Evolutionary conservation across 2,329 filamentous ascomycete species (phyloP).

Genomic region (Stachybotrys chartarum): DNA sequence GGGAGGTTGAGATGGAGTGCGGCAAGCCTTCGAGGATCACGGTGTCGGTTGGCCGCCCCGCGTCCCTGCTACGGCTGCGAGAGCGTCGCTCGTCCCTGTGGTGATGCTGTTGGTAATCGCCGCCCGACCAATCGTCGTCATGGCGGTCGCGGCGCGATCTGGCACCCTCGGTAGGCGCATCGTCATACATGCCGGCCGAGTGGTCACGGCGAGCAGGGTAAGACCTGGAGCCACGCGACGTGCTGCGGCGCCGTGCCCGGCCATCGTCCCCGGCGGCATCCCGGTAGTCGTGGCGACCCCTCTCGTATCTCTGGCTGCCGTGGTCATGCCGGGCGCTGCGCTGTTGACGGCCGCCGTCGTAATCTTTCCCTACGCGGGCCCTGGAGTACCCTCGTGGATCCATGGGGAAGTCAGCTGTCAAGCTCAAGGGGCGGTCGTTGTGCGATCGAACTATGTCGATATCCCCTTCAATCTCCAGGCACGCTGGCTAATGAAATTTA

Average conservation of each 20-base stretch:
- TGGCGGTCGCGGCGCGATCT: constrained; percentile 11
- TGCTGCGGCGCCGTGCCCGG: constrained; percentile 12
- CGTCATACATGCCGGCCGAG: constrained; percentile 27
- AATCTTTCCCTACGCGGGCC: constrained; percentile 22
- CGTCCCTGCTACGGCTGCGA: constrained; percentile 26
- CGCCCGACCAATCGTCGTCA: constrained; percentile 11
- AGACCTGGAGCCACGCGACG: constrained; percentile 17
- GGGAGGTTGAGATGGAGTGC: constrained; percentile 38
- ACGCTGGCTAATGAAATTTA: constrained; percentile 22
- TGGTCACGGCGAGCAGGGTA: constrained; percentile 2
- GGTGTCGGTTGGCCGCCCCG: constrained; percentile 38
- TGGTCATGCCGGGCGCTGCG: no score
- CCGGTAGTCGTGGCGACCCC: constrained; percentile 14
- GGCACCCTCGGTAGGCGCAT: constrained; percentile 16
- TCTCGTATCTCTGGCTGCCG: constrained; percentile 4
- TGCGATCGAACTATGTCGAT: background rate
- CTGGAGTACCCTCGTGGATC: constrained; percentile 35
- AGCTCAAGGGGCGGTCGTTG: constrained; percentile 20
- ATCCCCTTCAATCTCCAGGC: background rate
- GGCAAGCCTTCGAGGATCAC: constrained; percentile 50
- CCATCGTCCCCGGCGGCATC: constrained; percentile 15
- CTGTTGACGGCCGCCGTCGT: no score
- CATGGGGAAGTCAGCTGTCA: constrained; percentile 37
- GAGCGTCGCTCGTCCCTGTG: constrained; percentile 17
- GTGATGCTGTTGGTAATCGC: constrained; percentile 11